Conservation (phyloP, 768 basidiomycete genomes). For the Tulasnella sp. region DNA sequence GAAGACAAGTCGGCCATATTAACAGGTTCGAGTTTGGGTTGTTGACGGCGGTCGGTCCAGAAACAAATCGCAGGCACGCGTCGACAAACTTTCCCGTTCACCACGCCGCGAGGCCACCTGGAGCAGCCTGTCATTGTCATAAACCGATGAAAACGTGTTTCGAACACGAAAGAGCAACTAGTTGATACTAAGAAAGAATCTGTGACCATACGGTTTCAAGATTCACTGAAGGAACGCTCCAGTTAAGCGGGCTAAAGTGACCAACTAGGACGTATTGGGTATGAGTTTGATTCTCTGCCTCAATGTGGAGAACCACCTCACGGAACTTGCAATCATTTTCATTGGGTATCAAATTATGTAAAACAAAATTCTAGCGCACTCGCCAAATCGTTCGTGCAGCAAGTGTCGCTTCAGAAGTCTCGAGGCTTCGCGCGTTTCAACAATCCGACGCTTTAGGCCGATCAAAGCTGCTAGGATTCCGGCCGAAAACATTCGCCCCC, state of each 20-base stretch:
- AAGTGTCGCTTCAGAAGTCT: background rate
- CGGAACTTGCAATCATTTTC: background rate
- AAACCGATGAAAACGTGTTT: background rate
- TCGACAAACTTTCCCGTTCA: background rate
- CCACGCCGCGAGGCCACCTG: background rate
- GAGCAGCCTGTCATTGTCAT: background rate
- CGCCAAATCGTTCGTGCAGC: background rate
- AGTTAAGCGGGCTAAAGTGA: too few species aligned
- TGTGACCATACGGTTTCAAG: too few species aligned
- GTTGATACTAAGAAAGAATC: too few species aligned
- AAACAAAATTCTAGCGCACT: background rate
- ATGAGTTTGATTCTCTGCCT: background rate
- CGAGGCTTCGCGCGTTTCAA: background rate
- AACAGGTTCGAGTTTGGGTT: background rate
- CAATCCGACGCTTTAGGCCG: background rate
- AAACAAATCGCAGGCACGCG: conserved; percentile 2
- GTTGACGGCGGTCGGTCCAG: background rate
- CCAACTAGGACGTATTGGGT: too few species aligned
- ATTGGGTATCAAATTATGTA: background rate
- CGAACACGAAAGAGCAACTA: too few species aligned
- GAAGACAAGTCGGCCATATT: conserved; percentile 25
- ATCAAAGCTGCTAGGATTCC: background rate
- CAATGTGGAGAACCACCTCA: background rate
- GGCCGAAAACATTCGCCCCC: background rate
- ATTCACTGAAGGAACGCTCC: too few species aligned